Base-by-base conservation (phyloP, 2,329 filamentous ascomycete species). In the Penicillium sp. region DNA sequence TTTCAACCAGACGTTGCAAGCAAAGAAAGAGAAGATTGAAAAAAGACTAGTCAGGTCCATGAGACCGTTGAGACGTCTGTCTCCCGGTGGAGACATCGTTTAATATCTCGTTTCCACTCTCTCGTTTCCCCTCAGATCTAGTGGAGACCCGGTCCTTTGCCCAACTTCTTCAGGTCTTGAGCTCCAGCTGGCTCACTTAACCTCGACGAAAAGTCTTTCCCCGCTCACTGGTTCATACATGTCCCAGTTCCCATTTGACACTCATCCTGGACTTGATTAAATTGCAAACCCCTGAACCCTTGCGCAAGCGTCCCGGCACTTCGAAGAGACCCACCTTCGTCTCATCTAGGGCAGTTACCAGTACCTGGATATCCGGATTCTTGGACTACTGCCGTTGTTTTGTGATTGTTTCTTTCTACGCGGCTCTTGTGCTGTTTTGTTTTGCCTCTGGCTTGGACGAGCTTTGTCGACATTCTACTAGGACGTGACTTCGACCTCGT, bases 321-420 rank as follows among this genome's bases (percentile, higher is more conserved):
- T 54, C 43, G 42, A 48, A 45, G 37, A 57, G 54, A 55, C 54
- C 56, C 55, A 56, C 54, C 41, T 35, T 38, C 44, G 47, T 46
- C 51, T 52, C 52, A 48, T 53, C 46, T 52, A 34, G 45, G 42
- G 37, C 37, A 39, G 41, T n/a, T n/a, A n/a, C n/a, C n/a, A n/a
- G n/a, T n/a, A n/a, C n/a, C n/a, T n/a, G n/a, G n/a, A n/a, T n/a
- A n/a, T n/a, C n/a, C n/a, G n/a, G n/a, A n/a, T n/a, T n/a, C n/a
- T n/a, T n/a, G n/a, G n/a, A n/a, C n/a, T n/a, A n/a, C n/a, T n/a
- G n/a, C n/a, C n/a, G n/a, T n/a, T n/a, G n/a, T n/a, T n/a, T n/a
- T n/a, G n/a, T n/a, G n/a, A n/a, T n/a, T n/a, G n/a, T n/a, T n/a
- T n/a, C n/a, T n/a, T n/a, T n/a, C n/a, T n/a, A n/a, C n/a, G n/a